Evolutionary conservation across 495 filamentous ascomycete species (phyloP).

Genomic region (Arthonia radiata): DNA sequence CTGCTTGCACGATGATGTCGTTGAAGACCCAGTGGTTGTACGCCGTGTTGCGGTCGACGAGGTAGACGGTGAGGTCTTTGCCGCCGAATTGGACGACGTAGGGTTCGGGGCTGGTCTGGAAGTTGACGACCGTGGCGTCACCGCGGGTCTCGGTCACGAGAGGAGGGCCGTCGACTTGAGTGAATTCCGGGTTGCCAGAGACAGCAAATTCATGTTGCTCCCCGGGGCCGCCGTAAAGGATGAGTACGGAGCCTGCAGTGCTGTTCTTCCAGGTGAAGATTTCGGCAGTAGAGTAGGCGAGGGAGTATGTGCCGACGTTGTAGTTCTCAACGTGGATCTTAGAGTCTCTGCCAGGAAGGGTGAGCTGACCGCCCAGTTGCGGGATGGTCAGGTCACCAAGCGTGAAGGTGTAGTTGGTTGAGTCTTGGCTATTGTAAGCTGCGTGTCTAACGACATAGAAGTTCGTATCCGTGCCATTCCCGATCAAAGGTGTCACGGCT

Average conservation of each 20-base stretch:
- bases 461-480: conserved; percentile 23
- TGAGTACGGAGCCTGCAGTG: conserved; percentile 30
- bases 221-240: conserved; percentile 44
- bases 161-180: conserved; percentile 25
- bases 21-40: conserved; percentile 44
- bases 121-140: conserved; percentile 28
- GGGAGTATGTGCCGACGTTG: conserved; percentile 29
- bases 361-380: conserved; percentile 26
- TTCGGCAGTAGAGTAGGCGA: conserved; percentile 56
- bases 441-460: conserved; percentile 26
- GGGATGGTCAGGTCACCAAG: neutral
- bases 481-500: conserved; percentile 32
- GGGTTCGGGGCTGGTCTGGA: conserved; percentile 23
- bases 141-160: conserved; percentile 17
- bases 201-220: conserved; percentile 48
- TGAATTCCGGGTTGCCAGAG: conserved; percentile 12
- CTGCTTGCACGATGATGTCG: conserved; percentile 37
- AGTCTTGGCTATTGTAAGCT: conserved; percentile 27
- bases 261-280: conserved; percentile 47
- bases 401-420: conserved; percentile 34
- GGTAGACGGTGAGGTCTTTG: conserved; percentile 24
- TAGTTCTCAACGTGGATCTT: conserved; percentile 59
- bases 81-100: conserved; percentile 31
- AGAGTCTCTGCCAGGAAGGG: conserved; percentile 45
- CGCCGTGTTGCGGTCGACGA: conserved; percentile 37